Base-by-base conservation (phyloP, 2,329 filamentous ascomycete species). In the Elsinoe perseae region DNA sequence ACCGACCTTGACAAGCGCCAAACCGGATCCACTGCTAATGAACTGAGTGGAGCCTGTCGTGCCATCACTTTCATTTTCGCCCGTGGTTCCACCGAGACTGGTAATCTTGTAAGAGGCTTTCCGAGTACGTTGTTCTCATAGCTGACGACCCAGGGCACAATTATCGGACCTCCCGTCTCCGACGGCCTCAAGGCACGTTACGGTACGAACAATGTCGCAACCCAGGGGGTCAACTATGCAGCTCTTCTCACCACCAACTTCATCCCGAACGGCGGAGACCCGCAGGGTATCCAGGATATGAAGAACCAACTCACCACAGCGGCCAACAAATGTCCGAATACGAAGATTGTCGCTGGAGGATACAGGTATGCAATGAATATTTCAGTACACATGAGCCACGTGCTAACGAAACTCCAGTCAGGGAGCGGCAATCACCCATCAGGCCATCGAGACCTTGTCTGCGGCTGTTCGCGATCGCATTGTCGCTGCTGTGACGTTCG, bases 61-160 rank as follows among this genome's bases (percentile, higher is more conserved):
- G 63, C 70, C 25, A 72, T 78, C 58, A 80, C 78, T 2, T 66
- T 81, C 52, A 73, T 82, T 60, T 81, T 78, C 59, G 79, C 79
- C n/a, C 74, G 79, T 12, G 79, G 79, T 4, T 80, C 78, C 7
- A 75, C 72, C 12, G 40, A 43, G 28, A 28, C 40, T 8, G 53
- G 53, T 27, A 42, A 56, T 27, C 23, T 56, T 10, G 36, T 43
- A 34, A 21, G 48, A 12, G 20, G 34, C n/a, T 10, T 16, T n/a
- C 7, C 9, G 9, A 4, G 27, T 12, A n/a, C 38, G 4, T 23
- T 9, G n/a, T 23, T 16, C 80, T 78, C 6, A 74, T 72, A 4
- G 77, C 80, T 63, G 30, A 60, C 0, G 77, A 77, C 27, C 59
- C 75, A 81, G 54, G 62, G 60, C 14, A 56, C 53, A 6, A 56